Evolutionary conservation across 495 filamentous ascomycete species (phyloP).

Genomic region (Podospora conica): DNA sequence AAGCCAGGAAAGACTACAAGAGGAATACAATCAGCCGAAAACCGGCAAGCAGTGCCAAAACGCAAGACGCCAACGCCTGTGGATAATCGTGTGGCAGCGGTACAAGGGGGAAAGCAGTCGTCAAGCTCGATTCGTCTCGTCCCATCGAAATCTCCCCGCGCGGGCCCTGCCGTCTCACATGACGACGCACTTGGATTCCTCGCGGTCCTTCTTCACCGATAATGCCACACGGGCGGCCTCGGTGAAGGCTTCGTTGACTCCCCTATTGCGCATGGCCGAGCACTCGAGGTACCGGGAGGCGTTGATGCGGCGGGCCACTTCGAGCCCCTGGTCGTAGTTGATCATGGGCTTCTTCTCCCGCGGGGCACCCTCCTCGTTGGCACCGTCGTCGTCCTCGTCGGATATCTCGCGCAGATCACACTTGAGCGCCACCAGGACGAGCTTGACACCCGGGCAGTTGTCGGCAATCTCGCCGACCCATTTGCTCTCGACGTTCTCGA

Average conservation of each 20-base stretch:
- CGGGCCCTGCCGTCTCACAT: constrained; percentile 40
- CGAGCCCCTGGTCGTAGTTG: constrained; percentile 85
- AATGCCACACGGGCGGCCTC: constrained; percentile 96
- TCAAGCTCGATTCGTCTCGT: constrained; percentile 2
- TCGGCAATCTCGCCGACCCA: constrained; percentile 98
- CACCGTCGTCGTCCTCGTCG: constrained; percentile 48
- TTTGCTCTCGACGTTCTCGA: constrained; percentile 97
- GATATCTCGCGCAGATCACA: constrained; percentile 79
- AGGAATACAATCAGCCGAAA: background rate
- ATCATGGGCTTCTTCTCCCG: constrained; percentile 69
- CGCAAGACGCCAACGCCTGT: background rate
- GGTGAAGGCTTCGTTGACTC: constrained; percentile 97
- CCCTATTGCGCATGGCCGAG: constrained; percentile 94
- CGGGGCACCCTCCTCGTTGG: constrained; percentile 35
- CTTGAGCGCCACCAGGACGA: constrained; percentile 94
- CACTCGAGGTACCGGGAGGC: constrained; percentile 95
- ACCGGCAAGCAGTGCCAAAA: background rate
- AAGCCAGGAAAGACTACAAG: background rate
- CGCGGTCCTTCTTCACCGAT: constrained; percentile 67
- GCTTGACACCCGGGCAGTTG: constrained; percentile 88
- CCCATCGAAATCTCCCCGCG: background rate
- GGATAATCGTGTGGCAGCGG: background rate
- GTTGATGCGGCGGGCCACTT: constrained; percentile 83
- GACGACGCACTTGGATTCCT: constrained; percentile 48
- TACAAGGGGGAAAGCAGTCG: background rate